phyloP scores from a whole-genome alignment of 2,329 filamentous ascomycete genomes.

The Calonectria honghensis region DNA sequence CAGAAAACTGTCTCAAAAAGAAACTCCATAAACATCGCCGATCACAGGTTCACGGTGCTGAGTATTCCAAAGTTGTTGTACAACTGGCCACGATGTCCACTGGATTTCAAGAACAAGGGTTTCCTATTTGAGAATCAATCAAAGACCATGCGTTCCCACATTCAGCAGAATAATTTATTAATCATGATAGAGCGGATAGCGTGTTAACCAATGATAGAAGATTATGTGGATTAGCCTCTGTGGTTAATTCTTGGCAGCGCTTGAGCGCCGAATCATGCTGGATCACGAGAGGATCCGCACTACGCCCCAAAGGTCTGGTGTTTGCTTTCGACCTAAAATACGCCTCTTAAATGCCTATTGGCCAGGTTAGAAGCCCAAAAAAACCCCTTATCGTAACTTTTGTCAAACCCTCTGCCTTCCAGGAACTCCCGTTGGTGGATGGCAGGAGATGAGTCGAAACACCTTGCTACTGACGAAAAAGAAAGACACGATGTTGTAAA shows the following conservation, averaged over 20 bases:
- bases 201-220: not conserved
- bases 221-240: not conserved
- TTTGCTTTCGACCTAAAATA: not conserved
- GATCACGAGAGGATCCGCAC: not conserved
- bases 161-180: not conserved
- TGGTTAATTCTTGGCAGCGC: constrained; percentile 7
- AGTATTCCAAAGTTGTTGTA: no score
- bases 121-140: not conserved
- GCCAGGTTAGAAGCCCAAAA: not conserved
- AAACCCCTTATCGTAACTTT: not conserved
- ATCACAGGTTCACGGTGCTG: no score
- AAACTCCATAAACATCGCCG: no score
- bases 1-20: no score
- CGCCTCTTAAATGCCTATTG: not conserved
- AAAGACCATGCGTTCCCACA: not conserved
- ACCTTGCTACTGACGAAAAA: not conserved
- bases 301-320: no score
- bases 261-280: not conserved
- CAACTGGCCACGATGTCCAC: no score
- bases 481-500: not conserved
- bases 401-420: not conserved
- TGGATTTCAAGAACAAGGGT: not conserved
- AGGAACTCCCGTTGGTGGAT: not conserved
- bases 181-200: not conserved
- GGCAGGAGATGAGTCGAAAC: not conserved